Conservation (phyloP, 768 basidiomycete genomes). For the Sarcodon sp. region DNA sequence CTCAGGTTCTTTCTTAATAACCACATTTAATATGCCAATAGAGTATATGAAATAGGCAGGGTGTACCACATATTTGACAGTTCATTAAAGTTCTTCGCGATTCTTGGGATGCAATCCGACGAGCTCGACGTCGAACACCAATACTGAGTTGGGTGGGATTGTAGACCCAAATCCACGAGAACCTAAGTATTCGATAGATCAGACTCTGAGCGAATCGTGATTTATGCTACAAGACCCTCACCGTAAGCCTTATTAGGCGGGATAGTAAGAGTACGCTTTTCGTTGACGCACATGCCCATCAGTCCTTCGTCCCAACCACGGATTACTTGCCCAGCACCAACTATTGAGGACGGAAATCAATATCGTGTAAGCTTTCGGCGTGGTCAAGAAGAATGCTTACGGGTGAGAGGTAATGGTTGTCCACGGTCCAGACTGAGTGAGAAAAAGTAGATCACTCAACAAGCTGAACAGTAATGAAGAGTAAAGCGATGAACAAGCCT, state of each 20-base stretch:
- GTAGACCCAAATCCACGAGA: constrained; percentile 58
- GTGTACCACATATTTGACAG: too few relatives aligned
- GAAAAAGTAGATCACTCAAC: not conserved
- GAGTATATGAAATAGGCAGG: too few relatives aligned
- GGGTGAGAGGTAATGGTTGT: constrained; percentile 63
- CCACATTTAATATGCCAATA: too few relatives aligned
- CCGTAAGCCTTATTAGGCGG: constrained; percentile 76
- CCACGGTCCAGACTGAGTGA: constrained; percentile 52
- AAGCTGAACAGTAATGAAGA: not conserved
- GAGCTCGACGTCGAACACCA: constrained; percentile 84
- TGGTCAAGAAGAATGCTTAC: constrained; percentile 25
- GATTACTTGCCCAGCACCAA: constrained; percentile 75
- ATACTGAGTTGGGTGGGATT: constrained; percentile 69
- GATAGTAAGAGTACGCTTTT: constrained; percentile 85
- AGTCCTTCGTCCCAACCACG: constrained; percentile 80
- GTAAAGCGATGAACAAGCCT: constrained; percentile 4
- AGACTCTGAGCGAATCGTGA: not conserved
- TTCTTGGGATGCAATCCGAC: constrained; percentile 39
- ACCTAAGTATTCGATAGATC: constrained; percentile 27
- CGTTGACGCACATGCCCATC: constrained; percentile 71
- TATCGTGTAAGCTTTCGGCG: not conserved
- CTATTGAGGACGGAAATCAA: constrained; percentile 22
- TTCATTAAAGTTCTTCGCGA: constrained; percentile 41
- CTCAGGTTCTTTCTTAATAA: too few relatives aligned
- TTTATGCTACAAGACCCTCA: constrained; percentile 21